A percentile compares a stretch with the other conserved stretches of the same genome.
Evolutionary conservation across 1,284 basidiomycete genomes (phyloP).

Genomic region (Sphagnurus paluster): DNA sequence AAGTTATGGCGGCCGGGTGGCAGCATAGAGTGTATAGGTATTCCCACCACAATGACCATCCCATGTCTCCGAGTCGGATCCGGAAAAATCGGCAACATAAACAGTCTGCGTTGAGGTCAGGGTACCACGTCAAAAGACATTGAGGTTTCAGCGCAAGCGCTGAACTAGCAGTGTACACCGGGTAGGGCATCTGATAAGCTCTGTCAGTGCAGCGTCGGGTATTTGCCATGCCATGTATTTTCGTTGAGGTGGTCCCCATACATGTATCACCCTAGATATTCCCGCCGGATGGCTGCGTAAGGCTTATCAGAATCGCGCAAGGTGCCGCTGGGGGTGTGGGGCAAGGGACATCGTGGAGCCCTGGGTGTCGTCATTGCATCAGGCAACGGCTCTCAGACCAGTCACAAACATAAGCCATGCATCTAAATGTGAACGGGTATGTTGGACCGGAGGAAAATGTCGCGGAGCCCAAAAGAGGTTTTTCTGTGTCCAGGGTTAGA

Average conservation of each 20-base stretch:
- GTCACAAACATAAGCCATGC: not conserved
- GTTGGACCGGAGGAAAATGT: constrained; percentile 1
- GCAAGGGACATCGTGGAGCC: not conserved
- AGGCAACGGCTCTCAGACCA: constrained; percentile 6
- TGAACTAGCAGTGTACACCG: not conserved
- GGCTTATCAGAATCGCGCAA: not conserved
- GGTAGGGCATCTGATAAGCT: not conserved
- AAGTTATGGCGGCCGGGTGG: not conserved
- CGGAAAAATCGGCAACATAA: constrained; percentile 1
- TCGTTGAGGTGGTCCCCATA: not conserved
- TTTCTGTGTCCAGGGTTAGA: not conserved
- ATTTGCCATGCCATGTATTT: not conserved
- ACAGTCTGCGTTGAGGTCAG: not conserved
- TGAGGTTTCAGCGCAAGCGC: not conserved
- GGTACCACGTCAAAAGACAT: not conserved
- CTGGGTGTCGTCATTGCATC: not conserved
- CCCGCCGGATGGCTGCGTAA: not conserved
- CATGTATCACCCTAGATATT: not conserved
- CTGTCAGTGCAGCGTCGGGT: not conserved
- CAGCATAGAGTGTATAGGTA: not conserved
- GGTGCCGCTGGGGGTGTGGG: not conserved
- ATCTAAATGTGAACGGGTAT: not conserved
- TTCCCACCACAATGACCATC: not conserved
- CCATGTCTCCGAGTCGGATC: constrained; percentile 1
- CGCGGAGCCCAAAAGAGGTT: too few relatives aligned